Evolutionary conservation across 2,329 filamentous ascomycete species (phyloP).

Genomic region (Uncinocarpus reesii): DNA sequence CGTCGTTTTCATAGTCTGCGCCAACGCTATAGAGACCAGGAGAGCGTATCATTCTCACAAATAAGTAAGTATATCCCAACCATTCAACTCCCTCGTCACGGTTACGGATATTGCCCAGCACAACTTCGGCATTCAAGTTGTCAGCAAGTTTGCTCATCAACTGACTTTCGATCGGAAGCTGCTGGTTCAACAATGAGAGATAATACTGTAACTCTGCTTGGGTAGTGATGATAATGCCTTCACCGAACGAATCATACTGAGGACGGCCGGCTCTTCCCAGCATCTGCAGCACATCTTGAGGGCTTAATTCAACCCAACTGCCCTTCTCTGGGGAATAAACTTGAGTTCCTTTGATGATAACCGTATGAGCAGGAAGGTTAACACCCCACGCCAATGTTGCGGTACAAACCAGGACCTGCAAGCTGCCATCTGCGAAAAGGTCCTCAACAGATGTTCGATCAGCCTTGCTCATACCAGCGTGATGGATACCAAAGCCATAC

Average conservation of each 20-base stretch:
- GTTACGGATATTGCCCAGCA: conserved; percentile 81
- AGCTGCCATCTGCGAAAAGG: conserved; percentile 78
- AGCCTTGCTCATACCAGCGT: conserved; percentile 91
- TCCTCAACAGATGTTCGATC: conserved; percentile 94
- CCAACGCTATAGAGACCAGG: conserved; percentile 93
- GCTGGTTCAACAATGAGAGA: conserved; percentile 89
- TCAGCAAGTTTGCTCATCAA: conserved; percentile 86
- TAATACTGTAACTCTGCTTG: conserved; percentile 96
- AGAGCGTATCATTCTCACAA: conserved; percentile 92
- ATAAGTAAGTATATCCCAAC: conserved; percentile 96
- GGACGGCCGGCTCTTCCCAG: conserved; percentile 91
- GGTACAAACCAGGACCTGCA: conserved; percentile 93
- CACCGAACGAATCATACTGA: conserved; percentile 94
- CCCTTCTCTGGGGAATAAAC: conserved; percentile 98
- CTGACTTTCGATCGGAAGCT: conserved; percentile 94
- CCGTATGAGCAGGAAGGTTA: conserved; percentile 91
- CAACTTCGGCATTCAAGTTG: conserved; percentile 92
- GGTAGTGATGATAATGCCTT: conserved; percentile 97
- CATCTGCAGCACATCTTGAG: conserved; percentile 97
- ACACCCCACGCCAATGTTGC: conserved; percentile 99
- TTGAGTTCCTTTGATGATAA: conserved; percentile 97
- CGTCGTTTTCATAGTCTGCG: conserved; percentile 87
- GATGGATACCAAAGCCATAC: conserved; percentile 96
- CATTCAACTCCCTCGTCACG: conserved; percentile 97
- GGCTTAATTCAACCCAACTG: conserved; percentile 94